A percentile compares a stretch with the other conserved stretches of the same genome.
These are phyloP conservation scores for Spiromyces aspiralis DNA, from an alignment of 371 early-diverging fungal species.

Conservation along the genomic window DNA sequence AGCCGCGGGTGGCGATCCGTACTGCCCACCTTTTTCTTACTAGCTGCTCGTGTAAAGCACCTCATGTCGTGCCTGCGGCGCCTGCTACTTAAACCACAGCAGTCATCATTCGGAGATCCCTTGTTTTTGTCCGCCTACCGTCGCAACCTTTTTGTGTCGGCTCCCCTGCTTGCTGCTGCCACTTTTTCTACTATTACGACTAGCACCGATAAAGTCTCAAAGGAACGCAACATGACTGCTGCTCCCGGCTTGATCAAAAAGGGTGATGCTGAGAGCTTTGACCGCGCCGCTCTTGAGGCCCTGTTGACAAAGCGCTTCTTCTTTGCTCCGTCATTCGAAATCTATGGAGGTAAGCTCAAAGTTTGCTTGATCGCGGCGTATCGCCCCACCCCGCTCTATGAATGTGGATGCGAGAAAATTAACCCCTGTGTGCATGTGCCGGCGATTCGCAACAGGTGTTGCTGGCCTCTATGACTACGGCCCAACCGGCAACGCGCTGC, in stretches of 20 bases:
- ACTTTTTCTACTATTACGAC: not conserved
- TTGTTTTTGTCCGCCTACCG: too few relatives aligned
- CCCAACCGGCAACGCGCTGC: conserved; percentile 90
- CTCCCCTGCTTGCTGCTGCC: not conserved
- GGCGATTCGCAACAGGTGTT: conserved; percentile 31
- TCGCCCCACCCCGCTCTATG: too few relatives aligned
- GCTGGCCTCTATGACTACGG: conserved; percentile 99
- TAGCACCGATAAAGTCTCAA: not conserved
- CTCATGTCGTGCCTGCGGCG: too few relatives aligned
- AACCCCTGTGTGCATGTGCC: not conserved
- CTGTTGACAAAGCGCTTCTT: conserved; percentile 87
- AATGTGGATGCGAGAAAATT: too few relatives aligned
- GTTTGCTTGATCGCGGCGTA: not conserved
- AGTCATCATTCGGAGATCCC: too few relatives aligned
- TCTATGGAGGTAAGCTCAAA: conserved; percentile 53
- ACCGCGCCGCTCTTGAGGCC: conserved; percentile 39
- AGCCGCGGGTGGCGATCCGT: too few relatives aligned
- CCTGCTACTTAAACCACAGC: too few relatives aligned
- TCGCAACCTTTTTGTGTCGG: not conserved
- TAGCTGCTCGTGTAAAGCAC: too few relatives aligned
- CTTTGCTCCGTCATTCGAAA: conserved; percentile 83
- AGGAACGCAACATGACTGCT: not conserved
- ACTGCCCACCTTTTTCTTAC: too few relatives aligned
- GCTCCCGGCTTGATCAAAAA: not conserved
- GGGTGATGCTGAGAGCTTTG: too few relatives aligned